A percentile compares a stretch with the other conserved stretches of the same genome.
phyloP scores from a whole-genome alignment of 1,139 yeast species.

The Scheffersomyces quercinus region DNA sequence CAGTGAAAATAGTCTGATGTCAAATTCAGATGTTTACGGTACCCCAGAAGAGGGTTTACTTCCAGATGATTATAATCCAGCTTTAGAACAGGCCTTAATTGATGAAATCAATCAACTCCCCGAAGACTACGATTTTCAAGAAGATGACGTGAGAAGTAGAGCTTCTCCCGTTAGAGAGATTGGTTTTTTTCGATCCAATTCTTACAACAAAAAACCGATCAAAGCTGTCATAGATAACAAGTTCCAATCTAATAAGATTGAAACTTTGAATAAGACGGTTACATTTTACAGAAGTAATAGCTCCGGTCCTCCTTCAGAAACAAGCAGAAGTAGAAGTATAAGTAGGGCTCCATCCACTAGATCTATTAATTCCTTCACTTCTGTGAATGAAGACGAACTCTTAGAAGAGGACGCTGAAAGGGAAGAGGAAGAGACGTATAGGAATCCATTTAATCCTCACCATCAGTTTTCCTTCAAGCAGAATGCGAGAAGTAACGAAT shows the following conservation, averaged over 20 bases:
- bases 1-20: not conserved
- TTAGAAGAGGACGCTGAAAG: conserved; percentile 18
- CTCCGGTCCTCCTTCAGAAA: conserved; percentile 23
- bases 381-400: conserved; percentile 20
- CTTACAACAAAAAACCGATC: conserved; percentile 40
- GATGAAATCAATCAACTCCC: conserved; percentile 62
- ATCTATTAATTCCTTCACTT: conserved; percentile 27
- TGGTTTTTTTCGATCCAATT: conserved; percentile 30
- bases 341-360: conserved; percentile 32
- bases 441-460: not conserved
- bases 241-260: conserved; percentile 44
- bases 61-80: conserved; percentile 13
- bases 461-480: conserved; percentile 1
- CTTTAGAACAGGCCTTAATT: conserved; percentile 36
- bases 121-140: conserved; percentile 58
- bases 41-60: conserved; percentile 1
- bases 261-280: conserved; percentile 54
- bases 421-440: conserved; percentile 7
- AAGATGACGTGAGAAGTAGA: conserved; percentile 20
- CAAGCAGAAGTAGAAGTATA: conserved; percentile 17
- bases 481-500: conserved; percentile 8
- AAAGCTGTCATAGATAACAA: conserved; percentile 26
- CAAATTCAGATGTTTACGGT: no score
- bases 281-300: conserved; percentile 47
- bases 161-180: conserved; percentile 2